Conservation (phyloP, 371 early-diverging fungal species). For the Apophysomyces variabilis region DNA sequence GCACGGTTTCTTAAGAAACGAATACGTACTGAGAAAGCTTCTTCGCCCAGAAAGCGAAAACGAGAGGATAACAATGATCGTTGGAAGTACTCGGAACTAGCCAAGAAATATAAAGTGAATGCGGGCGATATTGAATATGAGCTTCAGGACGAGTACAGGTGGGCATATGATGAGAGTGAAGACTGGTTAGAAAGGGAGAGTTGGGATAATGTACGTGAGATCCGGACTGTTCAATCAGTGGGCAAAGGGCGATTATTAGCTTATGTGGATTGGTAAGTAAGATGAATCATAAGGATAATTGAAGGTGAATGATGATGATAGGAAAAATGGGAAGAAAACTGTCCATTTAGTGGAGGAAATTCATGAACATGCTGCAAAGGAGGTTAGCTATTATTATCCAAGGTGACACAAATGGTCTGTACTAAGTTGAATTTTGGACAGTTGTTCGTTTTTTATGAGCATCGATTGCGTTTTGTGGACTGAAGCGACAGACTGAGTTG, state of each 20-base stretch:
- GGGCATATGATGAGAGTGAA: slow-evolving; percentile 4
- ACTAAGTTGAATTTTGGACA: slow-evolving; percentile 2
- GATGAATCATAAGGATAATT: background rate
- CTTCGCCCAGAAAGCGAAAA: background rate
- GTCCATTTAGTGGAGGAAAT: slow-evolving; percentile 35
- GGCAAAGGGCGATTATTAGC: slow-evolving; percentile 19
- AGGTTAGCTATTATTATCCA: slow-evolving; percentile 21
- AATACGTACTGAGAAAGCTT: background rate
- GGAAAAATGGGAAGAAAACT: slow-evolving; percentile 37
- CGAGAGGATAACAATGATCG: background rate
- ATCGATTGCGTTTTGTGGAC: slow-evolving; percentile 16
- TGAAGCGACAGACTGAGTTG: slow-evolving; percentile 1
- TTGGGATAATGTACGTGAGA: slow-evolving; percentile 22
- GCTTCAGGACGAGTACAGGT: slow-evolving; percentile 12
- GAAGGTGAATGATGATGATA: slow-evolving; percentile 16
- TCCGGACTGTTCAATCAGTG: slow-evolving; percentile 26
- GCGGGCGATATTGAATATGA: background rate
- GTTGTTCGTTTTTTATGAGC: slow-evolving; percentile 17
- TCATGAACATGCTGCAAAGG: slow-evolving; percentile 30
- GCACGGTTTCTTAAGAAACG: slow-evolving; percentile 10
- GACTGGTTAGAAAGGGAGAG: slow-evolving; percentile 7
- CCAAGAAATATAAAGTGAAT: slow-evolving; percentile 6
- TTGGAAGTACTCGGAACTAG: background rate
- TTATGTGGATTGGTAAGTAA: slow-evolving; percentile 37
- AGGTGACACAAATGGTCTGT: slow-evolving; percentile 3